phyloP scores from a whole-genome alignment of 2,329 filamentous ascomycete species.

The Aspergillus spinulosporus region DNA sequence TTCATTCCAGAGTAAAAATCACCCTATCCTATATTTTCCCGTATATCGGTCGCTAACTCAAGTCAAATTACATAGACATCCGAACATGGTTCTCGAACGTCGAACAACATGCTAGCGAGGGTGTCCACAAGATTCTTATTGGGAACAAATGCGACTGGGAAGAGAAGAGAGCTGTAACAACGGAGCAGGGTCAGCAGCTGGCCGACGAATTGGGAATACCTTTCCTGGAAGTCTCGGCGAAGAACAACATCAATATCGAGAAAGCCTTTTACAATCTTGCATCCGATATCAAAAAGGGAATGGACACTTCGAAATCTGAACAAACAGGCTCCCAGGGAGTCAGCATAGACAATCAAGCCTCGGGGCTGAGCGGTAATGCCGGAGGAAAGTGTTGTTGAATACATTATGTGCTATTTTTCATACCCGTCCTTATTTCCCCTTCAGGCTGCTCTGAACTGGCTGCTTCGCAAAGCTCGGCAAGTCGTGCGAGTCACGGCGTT shows the following conservation, averaged over 20 bases:
- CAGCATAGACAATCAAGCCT: slow-evolving; percentile 66
- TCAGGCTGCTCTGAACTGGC: slow-evolving; percentile 13
- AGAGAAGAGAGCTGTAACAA: slow-evolving; percentile 93
- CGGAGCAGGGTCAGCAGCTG: slow-evolving; percentile 87
- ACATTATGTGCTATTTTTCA: slow-evolving; percentile 18
- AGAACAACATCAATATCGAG: slow-evolving; percentile 99
- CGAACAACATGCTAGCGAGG: slow-evolving; percentile 95
- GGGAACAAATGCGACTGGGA: slow-evolving; percentile 99
- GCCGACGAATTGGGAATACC: slow-evolving; percentile 96
- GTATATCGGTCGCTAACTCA: slow-evolving; percentile 16
- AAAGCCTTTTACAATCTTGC: slow-evolving; percentile 97
- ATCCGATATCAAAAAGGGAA: slow-evolving; percentile 97
- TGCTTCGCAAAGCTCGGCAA: neutral
- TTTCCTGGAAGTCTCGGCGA: slow-evolving; percentile 97
- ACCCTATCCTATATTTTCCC: neutral
- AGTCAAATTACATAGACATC: slow-evolving; percentile 67
- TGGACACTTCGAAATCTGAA: slow-evolving; percentile 83
- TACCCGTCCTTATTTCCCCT: slow-evolving; percentile 4
- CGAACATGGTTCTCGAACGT: slow-evolving; percentile 99
- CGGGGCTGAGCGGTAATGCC: slow-evolving; percentile 49
- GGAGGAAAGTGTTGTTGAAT: slow-evolving; percentile 75
- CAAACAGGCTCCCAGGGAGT: slow-evolving; percentile 61
- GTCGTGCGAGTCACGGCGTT: neutral
- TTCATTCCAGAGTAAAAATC: slow-evolving; percentile 82
- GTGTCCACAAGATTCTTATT: slow-evolving; percentile 99